These are phyloP conservation scores for Ramularia endophylla DNA, from an alignment of 2,329 filamentous ascomycete species.

Conservation along the genomic window DNA sequence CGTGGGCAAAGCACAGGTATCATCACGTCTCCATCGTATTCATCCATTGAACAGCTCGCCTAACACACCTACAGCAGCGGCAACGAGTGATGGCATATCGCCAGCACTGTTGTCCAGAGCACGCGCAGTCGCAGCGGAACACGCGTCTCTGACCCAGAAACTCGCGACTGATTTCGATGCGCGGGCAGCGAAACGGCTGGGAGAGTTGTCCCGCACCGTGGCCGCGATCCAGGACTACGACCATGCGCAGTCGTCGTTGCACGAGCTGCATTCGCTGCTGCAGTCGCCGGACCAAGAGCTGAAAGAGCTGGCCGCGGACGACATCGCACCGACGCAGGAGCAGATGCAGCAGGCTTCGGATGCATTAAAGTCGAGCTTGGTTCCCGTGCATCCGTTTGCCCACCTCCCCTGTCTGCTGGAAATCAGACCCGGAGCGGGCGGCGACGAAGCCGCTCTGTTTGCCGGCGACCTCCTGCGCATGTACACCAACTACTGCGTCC, in stretches of 20 bases:
- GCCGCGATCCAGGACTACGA: conserved; percentile 53
- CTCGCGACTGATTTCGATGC: conserved; percentile 52
- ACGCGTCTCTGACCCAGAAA: conserved; percentile 47
- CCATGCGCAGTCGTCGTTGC: conserved; percentile 51
- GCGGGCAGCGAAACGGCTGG: conserved; percentile 51
- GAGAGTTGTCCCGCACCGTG: conserved; percentile 49
- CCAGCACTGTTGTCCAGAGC: conserved; percentile 52
- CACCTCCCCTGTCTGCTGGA: conserved; percentile 86
- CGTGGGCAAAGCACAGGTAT: conserved; percentile 16
- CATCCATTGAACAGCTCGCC: neutral
- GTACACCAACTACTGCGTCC: conserved; percentile 75
- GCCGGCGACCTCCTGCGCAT: conserved; percentile 81
- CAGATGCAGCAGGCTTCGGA: conserved; percentile 59
- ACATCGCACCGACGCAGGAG: conserved; percentile 61
- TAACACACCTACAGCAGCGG: neutral
- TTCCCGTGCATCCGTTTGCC: conserved; percentile 85
- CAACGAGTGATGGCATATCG: conserved; percentile 37
- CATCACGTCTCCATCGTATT: neutral
- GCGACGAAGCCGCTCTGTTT: conserved; percentile 86
- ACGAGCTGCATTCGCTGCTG: conserved; percentile 71
- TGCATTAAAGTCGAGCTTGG: conserved; percentile 68
- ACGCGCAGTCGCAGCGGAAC: conserved; percentile 50
- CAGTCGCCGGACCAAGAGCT: conserved; percentile 52
- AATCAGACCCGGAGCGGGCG: conserved; percentile 85
- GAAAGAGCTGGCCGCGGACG: conserved; percentile 55